A percentile compares a stretch with the other conserved stretches of the same genome.
Evolutionary conservation across 2,329 filamentous ascomycete species (phyloP).

Genomic region (Aspergillus piperis): DNA sequence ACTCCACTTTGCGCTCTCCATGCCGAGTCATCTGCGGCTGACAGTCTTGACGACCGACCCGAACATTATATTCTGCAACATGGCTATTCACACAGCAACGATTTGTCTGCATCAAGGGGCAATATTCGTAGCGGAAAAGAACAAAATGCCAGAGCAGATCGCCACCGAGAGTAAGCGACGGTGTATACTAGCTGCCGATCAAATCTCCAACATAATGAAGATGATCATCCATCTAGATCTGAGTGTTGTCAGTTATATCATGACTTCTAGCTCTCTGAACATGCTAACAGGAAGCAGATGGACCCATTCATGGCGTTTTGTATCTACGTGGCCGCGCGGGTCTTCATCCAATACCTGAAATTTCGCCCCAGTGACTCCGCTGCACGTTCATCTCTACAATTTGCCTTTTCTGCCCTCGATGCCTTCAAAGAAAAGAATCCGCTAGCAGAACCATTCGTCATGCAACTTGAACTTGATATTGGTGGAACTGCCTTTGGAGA

Average conservation of each 20-base stretch:
- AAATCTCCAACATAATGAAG: conserved; percentile 93
- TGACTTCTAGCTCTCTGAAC: conserved; percentile 7
- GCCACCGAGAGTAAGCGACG: conserved; percentile 87
- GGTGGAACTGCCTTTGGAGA: conserved; percentile 55
- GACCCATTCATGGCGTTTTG: conserved; percentile 96
- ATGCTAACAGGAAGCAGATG: conserved; percentile 61
- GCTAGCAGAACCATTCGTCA: conserved; percentile 89
- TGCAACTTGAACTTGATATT: conserved; percentile 89
- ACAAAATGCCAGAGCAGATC: conserved; percentile 73
- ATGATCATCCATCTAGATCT: conserved; percentile 91
- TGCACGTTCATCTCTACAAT: conserved; percentile 79
- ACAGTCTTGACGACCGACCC: conserved; percentile 73
- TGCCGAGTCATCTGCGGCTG: conserved; percentile 79
- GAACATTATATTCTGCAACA: conserved; percentile 91
- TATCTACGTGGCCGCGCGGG: conserved; percentile 89
- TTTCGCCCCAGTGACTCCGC: conserved; percentile 80
- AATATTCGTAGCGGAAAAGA: conserved; percentile 94
- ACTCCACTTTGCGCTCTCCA: conserved; percentile 77
- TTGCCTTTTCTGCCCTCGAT: conserved; percentile 86
- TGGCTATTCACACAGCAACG: conserved; percentile 94
- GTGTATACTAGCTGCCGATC: conserved; percentile 89
- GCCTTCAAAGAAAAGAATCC: conserved; percentile 85
- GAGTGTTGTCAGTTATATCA: conserved; percentile 63
- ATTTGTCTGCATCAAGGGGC: conserved; percentile 98
- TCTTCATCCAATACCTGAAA: conserved; percentile 96